Percentiles rank a stretch among this genome's conserved stretches.
Evolutionary conservation across 768 basidiomycete genomes (phyloP).

Genomic region (Nevesoporus exiguus): DNA sequence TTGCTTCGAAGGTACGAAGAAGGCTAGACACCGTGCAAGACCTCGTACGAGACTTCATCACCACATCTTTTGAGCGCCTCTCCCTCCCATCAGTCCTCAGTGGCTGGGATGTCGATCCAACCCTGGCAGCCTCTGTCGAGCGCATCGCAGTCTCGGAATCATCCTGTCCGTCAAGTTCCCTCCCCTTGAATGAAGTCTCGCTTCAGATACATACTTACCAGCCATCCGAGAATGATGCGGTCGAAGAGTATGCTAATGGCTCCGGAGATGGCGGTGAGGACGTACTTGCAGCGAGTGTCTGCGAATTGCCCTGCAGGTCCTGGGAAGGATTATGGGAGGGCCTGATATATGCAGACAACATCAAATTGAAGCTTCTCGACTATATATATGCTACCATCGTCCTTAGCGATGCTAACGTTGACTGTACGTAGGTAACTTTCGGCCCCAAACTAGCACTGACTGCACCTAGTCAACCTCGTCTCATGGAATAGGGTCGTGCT

Average conservation of each 20-base stretch:
- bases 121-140: constrained; percentile 73
- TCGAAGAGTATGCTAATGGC: constrained; percentile 70
- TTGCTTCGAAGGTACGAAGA: constrained; percentile 62
- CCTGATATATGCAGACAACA: constrained; percentile 77
- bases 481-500: constrained; percentile 96
- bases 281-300: constrained; percentile 85
- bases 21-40: constrained; percentile 74
- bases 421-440: constrained; percentile 52
- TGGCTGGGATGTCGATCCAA: constrained; percentile 77
- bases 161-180: constrained; percentile 52
- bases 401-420: constrained; percentile 86
- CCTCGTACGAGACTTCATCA: constrained; percentile 55
- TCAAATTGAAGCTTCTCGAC: constrained; percentile 86
- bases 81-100: constrained; percentile 65
- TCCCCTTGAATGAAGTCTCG: constrained; percentile 53
- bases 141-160: constrained; percentile 71
- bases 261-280: constrained; percentile 56
- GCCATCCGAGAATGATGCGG: constrained; percentile 60
- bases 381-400: constrained; percentile 93
- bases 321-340: constrained; percentile 95
- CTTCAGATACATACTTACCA: constrained; percentile 90
- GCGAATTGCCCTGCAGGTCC: constrained; percentile 76
- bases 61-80: constrained; percentile 59
- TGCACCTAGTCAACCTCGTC: constrained; percentile 73
- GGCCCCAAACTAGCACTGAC: constrained; percentile 3